A percentile compares a stretch with the other conserved stretches of the same genome.
Evolutionary conservation across 163 green algal species (phyloP).

Genomic region (Chlorella variabilis): DNA sequence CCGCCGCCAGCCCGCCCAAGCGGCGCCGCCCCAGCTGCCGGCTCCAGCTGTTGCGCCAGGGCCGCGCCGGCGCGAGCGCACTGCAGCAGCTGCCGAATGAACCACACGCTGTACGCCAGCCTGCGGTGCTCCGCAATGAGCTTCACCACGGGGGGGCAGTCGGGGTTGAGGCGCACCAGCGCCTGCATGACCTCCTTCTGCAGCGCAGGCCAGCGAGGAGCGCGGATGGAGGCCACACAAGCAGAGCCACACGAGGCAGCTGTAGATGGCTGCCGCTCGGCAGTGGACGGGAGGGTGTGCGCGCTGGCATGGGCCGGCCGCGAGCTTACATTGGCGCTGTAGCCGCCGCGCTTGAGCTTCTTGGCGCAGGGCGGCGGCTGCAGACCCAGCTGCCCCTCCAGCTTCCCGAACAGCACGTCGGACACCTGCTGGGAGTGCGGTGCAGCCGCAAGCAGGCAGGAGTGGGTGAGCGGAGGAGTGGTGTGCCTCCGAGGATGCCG

Average conservation of each 20-base stretch:
- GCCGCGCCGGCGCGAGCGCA: not conserved
- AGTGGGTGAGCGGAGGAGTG: not conserved
- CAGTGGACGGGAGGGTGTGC: too few relatives aligned
- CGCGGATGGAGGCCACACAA: too few relatives aligned
- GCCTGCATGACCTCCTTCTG: conserved; percentile 55
- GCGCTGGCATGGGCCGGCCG: too few relatives aligned
- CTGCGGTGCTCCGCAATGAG: conserved; percentile 35
- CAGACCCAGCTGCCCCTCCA: not conserved
- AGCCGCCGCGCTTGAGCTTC: not conserved
- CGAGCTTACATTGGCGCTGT: not conserved
- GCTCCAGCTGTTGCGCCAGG: too few relatives aligned
- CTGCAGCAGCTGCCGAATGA: not conserved
- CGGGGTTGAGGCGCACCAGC: conserved; percentile 38
- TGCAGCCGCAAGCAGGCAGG: not conserved
- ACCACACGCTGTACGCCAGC: not conserved
- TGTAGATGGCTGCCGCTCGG: too few relatives aligned
- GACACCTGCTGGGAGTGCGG: not conserved
- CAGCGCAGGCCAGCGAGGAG: not conserved
- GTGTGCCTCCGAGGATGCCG: too few relatives aligned
- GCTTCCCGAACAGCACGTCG: not conserved
- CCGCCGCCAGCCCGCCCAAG: not conserved
- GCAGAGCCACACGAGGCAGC: too few relatives aligned
- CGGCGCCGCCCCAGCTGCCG: not conserved
- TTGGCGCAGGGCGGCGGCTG: not conserved
- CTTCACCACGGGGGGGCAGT: conserved; percentile 70